These are phyloP conservation scores for Sphagnum fallax DNA, from an alignment of 228 moss, liverwort and hornwort genomes.

Conservation along the genomic window DNA sequence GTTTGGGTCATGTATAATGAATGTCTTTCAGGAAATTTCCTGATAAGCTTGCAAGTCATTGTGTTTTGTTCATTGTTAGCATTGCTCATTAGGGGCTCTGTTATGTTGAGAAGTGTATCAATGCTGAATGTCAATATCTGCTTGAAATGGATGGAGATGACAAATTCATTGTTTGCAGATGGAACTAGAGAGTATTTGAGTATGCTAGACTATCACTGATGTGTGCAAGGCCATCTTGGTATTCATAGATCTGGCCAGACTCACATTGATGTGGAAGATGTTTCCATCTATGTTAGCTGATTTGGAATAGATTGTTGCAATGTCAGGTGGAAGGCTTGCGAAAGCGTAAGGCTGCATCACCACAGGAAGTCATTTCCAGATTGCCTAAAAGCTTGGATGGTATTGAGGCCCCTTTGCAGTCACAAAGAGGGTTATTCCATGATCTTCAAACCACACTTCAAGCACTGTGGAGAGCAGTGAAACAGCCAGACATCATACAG, in stretches of 20 bases:
- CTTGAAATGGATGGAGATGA: too few relatives aligned
- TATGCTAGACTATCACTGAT: neutral
- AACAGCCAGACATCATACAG: constrained; percentile 20
- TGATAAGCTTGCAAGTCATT: too few relatives aligned
- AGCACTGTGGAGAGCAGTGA: constrained; percentile 7
- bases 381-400: neutral
- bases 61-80: too few relatives aligned
- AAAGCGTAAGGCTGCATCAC: neutral
- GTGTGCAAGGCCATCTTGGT: neutral
- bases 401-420: neutral
- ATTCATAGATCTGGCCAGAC: too few relatives aligned
- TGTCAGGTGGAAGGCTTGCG: constrained; percentile 21
- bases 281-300: too few relatives aligned
- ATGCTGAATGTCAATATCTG: too few relatives aligned
- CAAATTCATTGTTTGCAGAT: too few relatives aligned
- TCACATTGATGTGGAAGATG: too few relatives aligned
- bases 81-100: too few relatives aligned
- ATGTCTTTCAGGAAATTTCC: too few relatives aligned
- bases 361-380: neutral
- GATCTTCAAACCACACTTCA: constrained; percentile 5
- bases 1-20: too few relatives aligned
- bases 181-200: neutral
- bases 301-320: neutral
- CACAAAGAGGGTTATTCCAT: constrained; percentile 4
- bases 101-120: too few relatives aligned